Percentiles rank a stretch among this genome's conserved stretches.
phyloP scores from a whole-genome alignment of 1,284 basidiomycete genomes.

The Kalmanozyma brasiliensis region DNA sequence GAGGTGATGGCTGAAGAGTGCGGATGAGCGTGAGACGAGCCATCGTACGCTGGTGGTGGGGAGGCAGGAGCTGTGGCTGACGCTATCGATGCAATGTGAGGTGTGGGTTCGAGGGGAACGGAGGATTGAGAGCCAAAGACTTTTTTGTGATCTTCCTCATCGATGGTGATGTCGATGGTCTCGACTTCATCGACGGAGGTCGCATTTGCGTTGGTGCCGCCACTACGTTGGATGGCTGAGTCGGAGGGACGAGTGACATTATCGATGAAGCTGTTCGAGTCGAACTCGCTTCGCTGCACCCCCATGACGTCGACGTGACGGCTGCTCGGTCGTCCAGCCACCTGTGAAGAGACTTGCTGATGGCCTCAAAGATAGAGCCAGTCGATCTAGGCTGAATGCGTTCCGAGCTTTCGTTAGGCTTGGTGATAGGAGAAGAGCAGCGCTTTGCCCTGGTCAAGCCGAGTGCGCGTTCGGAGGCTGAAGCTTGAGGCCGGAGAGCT shows the following conservation, averaged over 20 bases:
- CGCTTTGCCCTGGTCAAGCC: no score
- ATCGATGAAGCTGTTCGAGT: constrained; percentile 24
- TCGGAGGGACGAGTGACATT: constrained; percentile 25
- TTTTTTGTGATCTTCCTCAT: constrained; percentile 39
- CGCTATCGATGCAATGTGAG: constrained; percentile 4
- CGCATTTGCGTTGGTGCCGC: neutral
- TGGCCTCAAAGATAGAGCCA: no score
- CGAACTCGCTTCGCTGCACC: constrained; percentile 15
- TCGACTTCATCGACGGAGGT: constrained; percentile 4
- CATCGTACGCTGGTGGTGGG: constrained; percentile 20
- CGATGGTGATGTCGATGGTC: constrained; percentile 44
- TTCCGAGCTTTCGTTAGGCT: no score
- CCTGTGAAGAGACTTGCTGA: no score
- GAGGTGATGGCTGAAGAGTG: neutral
- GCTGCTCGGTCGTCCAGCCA: no score
- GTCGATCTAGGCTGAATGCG: no score
- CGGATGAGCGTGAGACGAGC: neutral
- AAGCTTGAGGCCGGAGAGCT: no score
- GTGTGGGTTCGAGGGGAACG: constrained; percentile 7
- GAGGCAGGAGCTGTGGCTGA: constrained; percentile 6
- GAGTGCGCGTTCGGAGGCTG: no score
- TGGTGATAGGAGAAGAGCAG: no score
- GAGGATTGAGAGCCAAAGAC: constrained; percentile 23
- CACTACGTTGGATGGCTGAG: constrained; percentile 1
- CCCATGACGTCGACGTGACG: constrained; percentile 16